These are phyloP conservation scores for Myrica gale DNA, from an alignment of 306 rosid genomes.

Conservation along the genomic window DNA sequence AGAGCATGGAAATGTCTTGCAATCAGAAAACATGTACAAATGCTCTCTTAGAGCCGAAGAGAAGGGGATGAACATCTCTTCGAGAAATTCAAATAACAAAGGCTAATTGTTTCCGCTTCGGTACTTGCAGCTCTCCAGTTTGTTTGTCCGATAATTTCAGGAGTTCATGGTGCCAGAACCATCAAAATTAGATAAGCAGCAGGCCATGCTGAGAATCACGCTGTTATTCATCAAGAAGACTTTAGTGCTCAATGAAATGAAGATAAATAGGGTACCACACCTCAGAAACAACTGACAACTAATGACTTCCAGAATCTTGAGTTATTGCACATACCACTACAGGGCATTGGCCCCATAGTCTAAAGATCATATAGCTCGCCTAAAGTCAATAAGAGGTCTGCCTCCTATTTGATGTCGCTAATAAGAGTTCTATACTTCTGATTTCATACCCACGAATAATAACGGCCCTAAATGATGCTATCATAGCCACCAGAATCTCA, in stretches of 20 bases:
- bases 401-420: not conserved
- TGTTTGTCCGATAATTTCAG: slow-evolving; percentile 23
- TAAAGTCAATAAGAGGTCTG: not conserved
- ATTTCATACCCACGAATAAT: not conserved
- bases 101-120: not conserved
- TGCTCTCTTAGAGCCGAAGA: slow-evolving; percentile 23
- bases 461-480: not conserved
- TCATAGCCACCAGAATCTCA: slow-evolving; percentile 6
- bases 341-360: not conserved
- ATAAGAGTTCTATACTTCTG: not conserved
- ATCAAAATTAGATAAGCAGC: slow-evolving; percentile 30
- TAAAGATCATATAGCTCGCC: not conserved
- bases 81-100: slow-evolving; percentile 24
- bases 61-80: not conserved
- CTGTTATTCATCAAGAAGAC: slow-evolving; percentile 43
- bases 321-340: not conserved
- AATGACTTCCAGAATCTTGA: not conserved
- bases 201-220: slow-evolving; percentile 24
- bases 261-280: slow-evolving; percentile 19
- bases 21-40: slow-evolving; percentile 35
- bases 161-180: slow-evolving; percentile 43
- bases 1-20: slow-evolving; percentile 17
- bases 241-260: slow-evolving; percentile 33
- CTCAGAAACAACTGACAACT: not conserved
- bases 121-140: slow-evolving; percentile 28